These are phyloP conservation scores for Rhizopogon salebrosus DNA, from an alignment of 768 basidiomycete species.

Conservation along the genomic window DNA sequence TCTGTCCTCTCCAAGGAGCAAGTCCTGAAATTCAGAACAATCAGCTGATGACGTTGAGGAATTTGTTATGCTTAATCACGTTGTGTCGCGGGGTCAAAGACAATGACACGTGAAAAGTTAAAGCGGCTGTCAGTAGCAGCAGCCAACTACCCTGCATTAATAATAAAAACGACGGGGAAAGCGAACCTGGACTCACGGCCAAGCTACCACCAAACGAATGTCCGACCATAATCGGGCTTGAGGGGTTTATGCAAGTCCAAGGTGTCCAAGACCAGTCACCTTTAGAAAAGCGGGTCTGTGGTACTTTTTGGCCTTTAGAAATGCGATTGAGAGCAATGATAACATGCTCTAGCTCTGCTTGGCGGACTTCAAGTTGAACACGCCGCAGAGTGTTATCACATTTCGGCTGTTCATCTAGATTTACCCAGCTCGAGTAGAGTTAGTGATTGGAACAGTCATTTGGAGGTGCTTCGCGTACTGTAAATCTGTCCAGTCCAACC, in stretches of 20 bases:
- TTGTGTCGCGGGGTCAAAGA: conserved; percentile 24
- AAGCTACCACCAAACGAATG: conserved; percentile 29
- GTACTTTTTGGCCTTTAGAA: conserved; percentile 1
- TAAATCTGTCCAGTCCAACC: conserved; percentile 26
- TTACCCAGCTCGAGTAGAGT: conserved; percentile 17
- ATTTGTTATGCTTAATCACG: conserved; percentile 23
- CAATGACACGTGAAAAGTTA: conserved; percentile 20
- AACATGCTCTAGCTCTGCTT: conserved; percentile 32
- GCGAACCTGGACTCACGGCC: conserved; percentile 14
- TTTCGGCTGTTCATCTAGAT: conserved; percentile 26
- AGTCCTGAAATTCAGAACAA: conserved; percentile 23
- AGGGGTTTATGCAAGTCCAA: conserved; percentile 15
- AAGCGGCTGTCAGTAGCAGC: conserved; percentile 17
- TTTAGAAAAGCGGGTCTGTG: background rate
- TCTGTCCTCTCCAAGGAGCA: conserved; percentile 18
- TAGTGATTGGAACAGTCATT: background rate
- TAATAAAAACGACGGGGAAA: background rate
- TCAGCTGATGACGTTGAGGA: conserved; percentile 16
- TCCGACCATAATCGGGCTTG: conserved; percentile 23
- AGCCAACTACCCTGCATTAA: conserved; percentile 15
- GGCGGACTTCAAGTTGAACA: conserved; percentile 30
- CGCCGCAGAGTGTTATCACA: conserved; percentile 26
- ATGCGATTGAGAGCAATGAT: conserved; percentile 18
- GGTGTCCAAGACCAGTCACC: conserved; percentile 8
- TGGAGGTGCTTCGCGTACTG: conserved; percentile 8